A percentile compares a stretch with the other conserved stretches of the same genome.
These are phyloP conservation scores for Hymenoscyphus fructigenus DNA, from an alignment of 2,329 filamentous ascomycete species.

Conservation along the genomic window DNA sequence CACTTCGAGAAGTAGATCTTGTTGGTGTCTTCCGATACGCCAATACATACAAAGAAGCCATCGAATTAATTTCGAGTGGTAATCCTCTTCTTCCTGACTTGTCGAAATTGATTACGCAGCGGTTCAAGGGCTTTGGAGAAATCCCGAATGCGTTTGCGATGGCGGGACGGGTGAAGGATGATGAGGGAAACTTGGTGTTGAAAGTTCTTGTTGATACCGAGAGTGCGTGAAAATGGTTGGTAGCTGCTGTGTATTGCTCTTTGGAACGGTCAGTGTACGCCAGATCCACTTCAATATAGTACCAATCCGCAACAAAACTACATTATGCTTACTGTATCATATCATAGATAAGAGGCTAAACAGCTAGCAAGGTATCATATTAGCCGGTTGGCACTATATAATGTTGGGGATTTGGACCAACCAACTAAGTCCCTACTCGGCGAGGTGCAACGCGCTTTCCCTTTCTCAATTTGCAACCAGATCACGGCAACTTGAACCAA, in stretches of 20 bases:
- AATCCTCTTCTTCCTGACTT: slow-evolving; percentile 65
- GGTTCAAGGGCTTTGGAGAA: slow-evolving; percentile 74
- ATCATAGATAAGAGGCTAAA: too few relatives aligned
- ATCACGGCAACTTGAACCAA: too few relatives aligned
- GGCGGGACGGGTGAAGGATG: slow-evolving; percentile 60
- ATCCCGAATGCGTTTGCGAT: slow-evolving; percentile 86
- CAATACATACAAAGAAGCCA: slow-evolving; percentile 91
- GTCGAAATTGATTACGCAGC: slow-evolving; percentile 80
- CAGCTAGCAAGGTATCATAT: too few relatives aligned
- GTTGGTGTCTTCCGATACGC: slow-evolving; percentile 75
- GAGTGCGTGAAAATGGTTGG: not conserved
- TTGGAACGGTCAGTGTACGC: not conserved
- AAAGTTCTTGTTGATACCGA: slow-evolving; percentile 36
- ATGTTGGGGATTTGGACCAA: too few relatives aligned
- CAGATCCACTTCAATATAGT: not conserved
- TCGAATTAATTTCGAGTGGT: slow-evolving; percentile 79
- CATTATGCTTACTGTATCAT: too few relatives aligned
- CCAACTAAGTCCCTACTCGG: too few relatives aligned
- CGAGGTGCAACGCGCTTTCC: too few relatives aligned
- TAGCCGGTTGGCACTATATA: too few relatives aligned
- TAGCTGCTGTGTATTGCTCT: not conserved
- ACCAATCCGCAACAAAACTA: too few relatives aligned
- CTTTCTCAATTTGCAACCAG: too few relatives aligned
- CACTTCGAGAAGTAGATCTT: slow-evolving; percentile 74
- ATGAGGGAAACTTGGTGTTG: slow-evolving; percentile 35